Evolutionary conservation across 805 yeast genomes (phyloP), one percentile per base, ranked within the genome.

Genomic region (Isabelozyma pseudorhagii): DNA sequence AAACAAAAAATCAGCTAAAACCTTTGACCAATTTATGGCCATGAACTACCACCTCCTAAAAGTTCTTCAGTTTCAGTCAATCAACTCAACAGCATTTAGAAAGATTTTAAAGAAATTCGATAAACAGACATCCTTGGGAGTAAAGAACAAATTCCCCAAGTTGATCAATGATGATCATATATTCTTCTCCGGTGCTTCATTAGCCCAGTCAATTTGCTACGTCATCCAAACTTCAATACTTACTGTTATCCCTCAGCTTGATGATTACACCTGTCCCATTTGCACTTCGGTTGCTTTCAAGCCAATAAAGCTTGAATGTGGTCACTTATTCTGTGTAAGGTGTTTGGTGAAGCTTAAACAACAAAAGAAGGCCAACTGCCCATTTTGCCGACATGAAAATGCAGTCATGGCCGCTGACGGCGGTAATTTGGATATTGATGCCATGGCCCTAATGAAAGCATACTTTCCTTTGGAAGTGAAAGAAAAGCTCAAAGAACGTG

Each of bases 21-120:
- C 83, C 0, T 85, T 80, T 54, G 61, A 71, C 21, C 63, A 75
- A 41, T 87, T 87, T 56, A 67, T 80, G 50, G 63, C 66, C 3
- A 58, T 85, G 56, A 87, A 87, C 60, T 65, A 71, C 31, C 79
- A 79, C 49, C 64, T 87, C 17, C 60, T 87, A 41, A 80, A 80
- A 57, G 75, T 81, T 9, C 71, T 83, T 29, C 79, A 81, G 53
- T 87, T 82, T 59, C 87, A 84, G 57, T 69, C 78, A 8, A 72
- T 86, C 51, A 87, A 87, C 63, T 70, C 78, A 34, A 74, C 80
- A 40, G 93, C 93, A 0, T 75, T 85, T 39, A 67, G 77, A 14
- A 87, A 87, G 63, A 87, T 87, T 52, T 70, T 86, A 59, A 86
- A 87, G 61, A 87, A 87, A 60, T 87, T 87, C 57, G 91, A 87